These are phyloP conservation scores for Ophiostoma angusticollis DNA, from an alignment of 2,329 filamentous ascomycete species.

Conservation along the genomic window DNA sequence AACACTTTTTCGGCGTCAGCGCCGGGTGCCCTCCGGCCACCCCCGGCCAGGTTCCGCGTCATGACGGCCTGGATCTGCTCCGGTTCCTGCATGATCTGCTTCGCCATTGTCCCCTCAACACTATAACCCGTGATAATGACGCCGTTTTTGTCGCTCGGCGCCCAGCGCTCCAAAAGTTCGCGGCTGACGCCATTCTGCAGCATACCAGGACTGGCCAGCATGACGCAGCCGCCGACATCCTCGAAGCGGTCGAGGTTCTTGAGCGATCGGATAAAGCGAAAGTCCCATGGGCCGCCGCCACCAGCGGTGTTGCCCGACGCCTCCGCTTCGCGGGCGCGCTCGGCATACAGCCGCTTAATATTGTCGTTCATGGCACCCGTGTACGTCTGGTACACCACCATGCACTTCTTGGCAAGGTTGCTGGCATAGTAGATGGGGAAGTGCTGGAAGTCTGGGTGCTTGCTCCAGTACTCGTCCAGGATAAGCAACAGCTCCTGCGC, in stretches of 20 bases:
- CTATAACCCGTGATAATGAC: slow-evolving; percentile 98
- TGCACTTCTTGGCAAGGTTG: slow-evolving; percentile 88
- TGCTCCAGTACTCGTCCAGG: slow-evolving; percentile 91
- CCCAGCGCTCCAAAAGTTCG: slow-evolving; percentile 89
- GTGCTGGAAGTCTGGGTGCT: slow-evolving; percentile 77
- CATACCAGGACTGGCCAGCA: slow-evolving; percentile 97
- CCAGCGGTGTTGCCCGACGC: slow-evolving; percentile 59
- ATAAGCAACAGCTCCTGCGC: slow-evolving; percentile 92
- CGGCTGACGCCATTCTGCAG: slow-evolving; percentile 90
- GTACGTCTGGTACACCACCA: slow-evolving; percentile 98
- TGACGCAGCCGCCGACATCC: slow-evolving; percentile 88
- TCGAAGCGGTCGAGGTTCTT: slow-evolving; percentile 93
- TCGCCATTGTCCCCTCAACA: slow-evolving; percentile 96
- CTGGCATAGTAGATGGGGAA: slow-evolving; percentile 96
- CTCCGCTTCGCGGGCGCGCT: slow-evolving; percentile 83
- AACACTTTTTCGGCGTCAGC: slow-evolving; percentile 74
- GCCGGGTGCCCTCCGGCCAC: slow-evolving; percentile 48
- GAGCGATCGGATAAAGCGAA: slow-evolving; percentile 82
- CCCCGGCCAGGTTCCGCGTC: slow-evolving; percentile 51
- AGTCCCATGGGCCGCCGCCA: slow-evolving; percentile 89
- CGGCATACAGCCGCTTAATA: slow-evolving; percentile 88
- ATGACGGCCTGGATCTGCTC: slow-evolving; percentile 92
- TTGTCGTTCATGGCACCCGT: slow-evolving; percentile 99
- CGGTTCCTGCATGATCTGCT: slow-evolving; percentile 87
- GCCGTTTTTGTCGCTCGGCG: slow-evolving; percentile 91